Percentiles rank a stretch among this genome's conserved stretches.
phyloP scores from a whole-genome alignment of 768 basidiomycete genomes.

The Panellus pusillus region DNA sequence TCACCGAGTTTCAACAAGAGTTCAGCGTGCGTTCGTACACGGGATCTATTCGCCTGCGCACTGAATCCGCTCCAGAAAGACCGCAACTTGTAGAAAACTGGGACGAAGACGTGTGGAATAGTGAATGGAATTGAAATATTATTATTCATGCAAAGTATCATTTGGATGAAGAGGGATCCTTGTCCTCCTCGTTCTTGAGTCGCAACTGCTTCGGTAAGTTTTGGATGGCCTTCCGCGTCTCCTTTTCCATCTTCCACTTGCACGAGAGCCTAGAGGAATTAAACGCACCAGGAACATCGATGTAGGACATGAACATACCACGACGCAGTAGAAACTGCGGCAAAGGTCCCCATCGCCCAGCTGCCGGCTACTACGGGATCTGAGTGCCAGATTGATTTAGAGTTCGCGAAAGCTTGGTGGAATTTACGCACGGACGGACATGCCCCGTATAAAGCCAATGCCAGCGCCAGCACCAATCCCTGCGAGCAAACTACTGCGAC shows the following conservation, averaged over 20 bases:
- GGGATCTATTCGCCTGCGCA: neutral
- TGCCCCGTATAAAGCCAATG: conserved; percentile 70
- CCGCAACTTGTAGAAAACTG: conserved; percentile 73
- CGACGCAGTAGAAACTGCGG: conserved; percentile 62
- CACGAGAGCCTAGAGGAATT: conserved; percentile 4
- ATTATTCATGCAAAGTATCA: neutral
- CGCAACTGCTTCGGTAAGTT: conserved; percentile 16
- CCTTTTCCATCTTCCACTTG: neutral
- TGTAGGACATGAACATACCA: conserved; percentile 48
- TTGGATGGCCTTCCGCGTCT: conserved; percentile 13
- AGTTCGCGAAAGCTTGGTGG: neutral
- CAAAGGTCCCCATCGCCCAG: conserved; percentile 79
- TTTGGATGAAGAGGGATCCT: conserved; percentile 2
- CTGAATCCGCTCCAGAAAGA: conserved; percentile 48
- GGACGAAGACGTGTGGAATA: conserved; percentile 63
- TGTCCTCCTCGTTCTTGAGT: conserved; percentile 19
- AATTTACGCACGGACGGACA: conserved; percentile 56
- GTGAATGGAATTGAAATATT: conserved; percentile 37
- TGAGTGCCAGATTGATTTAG: conserved; percentile 23
- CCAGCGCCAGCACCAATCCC: conserved; percentile 82
- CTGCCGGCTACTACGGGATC: conserved; percentile 68
- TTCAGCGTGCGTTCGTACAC: conserved; percentile 50
- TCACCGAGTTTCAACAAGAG: conserved; percentile 65
- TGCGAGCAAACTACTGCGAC: conserved; percentile 68
- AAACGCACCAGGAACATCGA: neutral